Conservation (phyloP, 495 filamentous ascomycete genomes). For the Hyaloscypha bicolor region DNA sequence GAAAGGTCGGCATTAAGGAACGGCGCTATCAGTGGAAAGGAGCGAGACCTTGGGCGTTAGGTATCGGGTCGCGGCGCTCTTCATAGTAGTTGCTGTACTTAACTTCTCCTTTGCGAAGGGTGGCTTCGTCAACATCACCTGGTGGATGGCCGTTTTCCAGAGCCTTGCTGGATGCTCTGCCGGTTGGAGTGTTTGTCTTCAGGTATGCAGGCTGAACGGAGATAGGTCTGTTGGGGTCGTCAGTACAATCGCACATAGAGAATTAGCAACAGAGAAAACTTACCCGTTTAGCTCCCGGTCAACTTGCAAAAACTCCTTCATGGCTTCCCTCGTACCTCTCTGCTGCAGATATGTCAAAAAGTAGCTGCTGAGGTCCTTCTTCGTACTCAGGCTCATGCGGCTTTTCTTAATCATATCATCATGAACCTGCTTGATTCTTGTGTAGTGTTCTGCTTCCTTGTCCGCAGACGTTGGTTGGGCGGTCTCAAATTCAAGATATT, state of each 20-base stretch:
- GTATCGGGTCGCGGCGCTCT: conserved; percentile 52
- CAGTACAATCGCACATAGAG: conserved; percentile 20
- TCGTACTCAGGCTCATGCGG: conserved; percentile 62
- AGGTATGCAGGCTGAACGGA: conserved; percentile 43
- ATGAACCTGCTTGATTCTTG: conserved; percentile 78
- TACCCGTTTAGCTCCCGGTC: conserved; percentile 88
- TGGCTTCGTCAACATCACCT: conserved; percentile 64
- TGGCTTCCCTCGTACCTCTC: conserved; percentile 76
- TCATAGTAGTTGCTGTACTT: conserved; percentile 67
- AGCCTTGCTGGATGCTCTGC: conserved; percentile 38
- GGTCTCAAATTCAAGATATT: conserved; percentile 87
- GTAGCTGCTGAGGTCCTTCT: conserved; percentile 75
- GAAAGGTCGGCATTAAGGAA: neutral
- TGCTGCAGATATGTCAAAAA: conserved; percentile 89
- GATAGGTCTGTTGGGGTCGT: conserved; percentile 46
- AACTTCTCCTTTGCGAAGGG: conserved; percentile 62
- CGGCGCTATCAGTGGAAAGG: conserved; percentile 25
- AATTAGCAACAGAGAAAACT: conserved; percentile 31
- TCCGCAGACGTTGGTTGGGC: conserved; percentile 75
- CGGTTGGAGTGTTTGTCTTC: conserved; percentile 1
- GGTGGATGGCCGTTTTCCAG: conserved; percentile 61
- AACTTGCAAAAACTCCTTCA: conserved; percentile 82
- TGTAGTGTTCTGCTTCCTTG: conserved; percentile 66
- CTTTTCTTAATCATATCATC: conserved; percentile 77
- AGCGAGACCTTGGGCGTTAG: conserved; percentile 26